Percentiles rank a stretch among this genome's conserved stretches.
Evolutionary conservation across 768 basidiomycete genomes (phyloP).

Genomic region (Ramaria sp.): DNA sequence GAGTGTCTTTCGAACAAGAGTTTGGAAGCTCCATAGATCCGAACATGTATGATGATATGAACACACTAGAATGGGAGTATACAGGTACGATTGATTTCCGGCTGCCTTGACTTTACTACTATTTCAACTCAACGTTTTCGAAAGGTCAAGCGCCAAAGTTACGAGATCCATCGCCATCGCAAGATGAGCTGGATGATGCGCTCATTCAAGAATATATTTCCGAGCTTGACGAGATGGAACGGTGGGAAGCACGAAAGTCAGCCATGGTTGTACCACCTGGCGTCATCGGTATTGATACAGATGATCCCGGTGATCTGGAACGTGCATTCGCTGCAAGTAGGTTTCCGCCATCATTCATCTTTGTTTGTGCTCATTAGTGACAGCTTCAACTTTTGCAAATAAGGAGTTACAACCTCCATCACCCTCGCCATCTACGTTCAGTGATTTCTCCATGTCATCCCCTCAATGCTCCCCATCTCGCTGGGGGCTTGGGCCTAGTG

Average conservation of each 20-base stretch:
- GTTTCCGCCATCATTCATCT: background rate
- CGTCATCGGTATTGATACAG: constrained; percentile 2
- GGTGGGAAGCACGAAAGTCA: background rate
- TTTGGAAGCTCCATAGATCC: constrained; percentile 75
- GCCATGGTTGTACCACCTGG: background rate
- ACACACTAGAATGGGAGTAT: constrained; percentile 1
- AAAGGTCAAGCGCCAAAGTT: background rate
- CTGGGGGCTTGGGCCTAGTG: background rate
- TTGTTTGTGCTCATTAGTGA: background rate
- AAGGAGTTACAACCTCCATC: background rate
- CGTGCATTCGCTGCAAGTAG: background rate
- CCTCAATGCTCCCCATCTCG: background rate
- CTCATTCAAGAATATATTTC: constrained; percentile 8
- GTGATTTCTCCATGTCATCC: constrained; percentile 1
- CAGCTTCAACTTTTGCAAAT: background rate
- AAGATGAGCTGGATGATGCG: background rate
- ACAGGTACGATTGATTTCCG: background rate
- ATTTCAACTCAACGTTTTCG: background rate
- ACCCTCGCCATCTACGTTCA: constrained; percentile 2
- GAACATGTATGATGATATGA: constrained; percentile 43
- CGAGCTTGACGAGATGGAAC: constrained; percentile 5
- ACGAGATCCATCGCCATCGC: background rate
- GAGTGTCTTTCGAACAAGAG: constrained; percentile 52
- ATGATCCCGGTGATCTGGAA: constrained; percentile 4
- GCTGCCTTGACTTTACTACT: background rate